Conservation (phyloP, 1,139 yeast species). For the Debaryomyces coudertii region DNA sequence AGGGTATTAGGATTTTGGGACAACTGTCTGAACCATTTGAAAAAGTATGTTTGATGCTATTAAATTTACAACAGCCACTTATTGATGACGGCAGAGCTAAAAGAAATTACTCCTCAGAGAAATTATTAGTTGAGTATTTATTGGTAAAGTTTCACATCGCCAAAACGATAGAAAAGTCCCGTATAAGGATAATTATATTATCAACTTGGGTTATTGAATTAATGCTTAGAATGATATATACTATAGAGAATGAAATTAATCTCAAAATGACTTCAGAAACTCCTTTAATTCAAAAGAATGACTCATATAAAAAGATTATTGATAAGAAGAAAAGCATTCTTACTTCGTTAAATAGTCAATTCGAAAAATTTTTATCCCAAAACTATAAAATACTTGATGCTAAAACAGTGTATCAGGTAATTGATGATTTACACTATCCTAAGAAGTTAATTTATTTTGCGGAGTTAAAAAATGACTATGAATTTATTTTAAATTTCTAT, state of each 20-base stretch:
- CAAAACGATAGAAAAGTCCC: slow-evolving; percentile 37
- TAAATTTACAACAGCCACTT: slow-evolving; percentile 39
- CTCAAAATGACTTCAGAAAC: slow-evolving; percentile 5
- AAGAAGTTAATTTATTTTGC: slow-evolving; percentile 71
- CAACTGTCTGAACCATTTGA: slow-evolving; percentile 71
- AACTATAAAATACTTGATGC: slow-evolving; percentile 59
- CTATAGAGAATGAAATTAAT: slow-evolving; percentile 23
- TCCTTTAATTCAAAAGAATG: background rate
- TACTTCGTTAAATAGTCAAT: slow-evolving; percentile 30
- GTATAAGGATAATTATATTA: slow-evolving; percentile 63
- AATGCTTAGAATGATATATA: slow-evolving; percentile 31
- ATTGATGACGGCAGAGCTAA: slow-evolving; percentile 14
- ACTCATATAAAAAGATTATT: background rate
- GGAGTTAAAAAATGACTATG: slow-evolving; percentile 65
- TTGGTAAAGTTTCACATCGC: slow-evolving; percentile 50
- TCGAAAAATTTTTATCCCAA: slow-evolving; percentile 55
- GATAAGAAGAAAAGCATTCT: slow-evolving; percentile 12
- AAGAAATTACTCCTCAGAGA: slow-evolving; percentile 31
- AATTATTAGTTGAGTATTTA: slow-evolving; percentile 58
- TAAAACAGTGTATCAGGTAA: slow-evolving; percentile 71
- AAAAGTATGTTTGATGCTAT: slow-evolving; percentile 63
- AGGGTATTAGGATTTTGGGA: slow-evolving; percentile 70
- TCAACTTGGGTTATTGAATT: slow-evolving; percentile 85
- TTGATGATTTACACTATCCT: slow-evolving; percentile 65
- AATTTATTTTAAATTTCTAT: slow-evolving; percentile 70